phyloP scores from a whole-genome alignment of 2,329 filamentous ascomycete species.

The Trichoderma sp. region DNA sequence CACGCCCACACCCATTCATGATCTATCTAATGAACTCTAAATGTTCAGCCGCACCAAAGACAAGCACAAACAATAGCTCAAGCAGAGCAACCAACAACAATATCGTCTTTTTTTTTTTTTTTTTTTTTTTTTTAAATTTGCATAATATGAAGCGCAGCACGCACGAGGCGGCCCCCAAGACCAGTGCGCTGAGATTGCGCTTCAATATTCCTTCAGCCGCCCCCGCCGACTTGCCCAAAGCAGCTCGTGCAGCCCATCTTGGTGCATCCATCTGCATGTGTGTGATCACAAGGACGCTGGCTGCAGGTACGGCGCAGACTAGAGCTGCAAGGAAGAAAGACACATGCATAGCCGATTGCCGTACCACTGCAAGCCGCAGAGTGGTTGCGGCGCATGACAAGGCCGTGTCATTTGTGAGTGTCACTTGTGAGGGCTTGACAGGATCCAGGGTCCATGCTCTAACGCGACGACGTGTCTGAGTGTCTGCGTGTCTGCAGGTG shows the following conservation, averaged over 20 bases:
- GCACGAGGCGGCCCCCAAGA: constrained; percentile 1
- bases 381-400: constrained; percentile 9
- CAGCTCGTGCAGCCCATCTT: background rate
- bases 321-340: constrained; percentile 10
- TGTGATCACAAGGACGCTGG: constrained; percentile 11
- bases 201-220: constrained; percentile 1
- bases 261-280: background rate
- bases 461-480: background rate
- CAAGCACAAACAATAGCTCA: background rate
- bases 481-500: background rate
- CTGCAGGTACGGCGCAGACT: constrained; percentile 16
- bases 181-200: background rate
- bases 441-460: background rate
- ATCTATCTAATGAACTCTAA: background rate
- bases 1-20: background rate
- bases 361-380: background rate
- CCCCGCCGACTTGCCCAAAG: background rate
- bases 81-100: background rate
- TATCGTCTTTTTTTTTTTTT: background rate
- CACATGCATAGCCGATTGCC: constrained; percentile 4
- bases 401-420: background rate
- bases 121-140: background rate
- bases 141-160: background rate
- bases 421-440: background rate
- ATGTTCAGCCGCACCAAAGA: background rate